These are phyloP conservation scores for sorghum (Sorghum bicolor) DNA, from an alignment of 176 grass and related monocot genomes.

Conservation along the genomic window Sorghum_bicolor_NCBIv3 NC_012872.2:67187001-67187500, in stretches of 20 bases:
- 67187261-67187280: background rate
- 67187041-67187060: no score
- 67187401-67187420: background rate
- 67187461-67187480: no score
- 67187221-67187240: background rate
- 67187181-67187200: no score
- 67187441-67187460: no score
- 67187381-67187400: background rate
- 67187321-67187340: background rate
- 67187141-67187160: no score
- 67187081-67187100: no score
- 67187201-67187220: background rate
- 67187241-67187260: background rate
- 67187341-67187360: background rate
- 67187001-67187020: no score
- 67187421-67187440: background rate
- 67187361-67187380: background rate
- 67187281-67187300: background rate
- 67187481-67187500: background rate
- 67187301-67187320: background rate
- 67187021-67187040: no score
- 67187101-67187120: no score
- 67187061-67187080: no score
- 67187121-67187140: no score
- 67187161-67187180: no score